A percentile compares a stretch with the other conserved stretches of the same genome.
Conservation (phyloP, 2,329 filamentous ascomycete genomes). For the Pyrenophora graminea region DNA sequence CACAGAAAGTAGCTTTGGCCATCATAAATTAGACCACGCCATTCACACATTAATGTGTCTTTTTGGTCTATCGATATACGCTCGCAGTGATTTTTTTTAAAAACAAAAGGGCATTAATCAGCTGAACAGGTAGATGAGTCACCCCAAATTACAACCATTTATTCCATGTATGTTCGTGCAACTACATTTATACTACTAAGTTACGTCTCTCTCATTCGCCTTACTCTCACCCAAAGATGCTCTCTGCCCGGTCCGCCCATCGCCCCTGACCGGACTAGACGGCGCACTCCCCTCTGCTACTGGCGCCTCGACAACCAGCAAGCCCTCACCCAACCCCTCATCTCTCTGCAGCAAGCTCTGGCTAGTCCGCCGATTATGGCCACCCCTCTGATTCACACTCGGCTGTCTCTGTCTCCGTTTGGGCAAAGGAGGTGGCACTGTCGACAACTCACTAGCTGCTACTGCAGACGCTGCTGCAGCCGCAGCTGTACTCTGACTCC, state of each 20-base stretch:
- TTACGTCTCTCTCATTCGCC: not conserved
- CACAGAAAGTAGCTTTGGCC: too few relatives aligned
- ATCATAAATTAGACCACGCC: too few relatives aligned
- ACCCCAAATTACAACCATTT: too few relatives aligned
- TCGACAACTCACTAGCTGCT: conserved; percentile 11
- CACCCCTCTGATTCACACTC: conserved; percentile 17
- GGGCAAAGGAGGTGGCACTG: conserved; percentile 54
- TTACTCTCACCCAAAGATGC: not conserved
- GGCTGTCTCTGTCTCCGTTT: conserved; percentile 49
- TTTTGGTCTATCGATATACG: not conserved
- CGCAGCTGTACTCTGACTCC: conserved; percentile 6
- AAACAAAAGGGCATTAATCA: not conserved
- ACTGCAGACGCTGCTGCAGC: not conserved
- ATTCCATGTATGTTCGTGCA: too few relatives aligned
- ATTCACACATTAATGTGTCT: too few relatives aligned
- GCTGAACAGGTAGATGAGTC: too few relatives aligned
- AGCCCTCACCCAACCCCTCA: conserved; percentile 17
- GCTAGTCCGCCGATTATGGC: conserved; percentile 7
- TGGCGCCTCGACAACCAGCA: conserved; percentile 41
- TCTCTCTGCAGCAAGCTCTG: conserved; percentile 4
- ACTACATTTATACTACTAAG: not conserved
- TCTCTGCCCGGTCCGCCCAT: not conserved
- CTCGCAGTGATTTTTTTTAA: not conserved
- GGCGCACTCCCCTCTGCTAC: conserved; percentile 7
- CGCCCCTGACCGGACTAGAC: conserved; percentile 1